Evolutionary conservation across 2,329 filamentous ascomycete species (phyloP), one percentile per base, ranked within the genome.

Genomic region (Xylaria arbuscula): DNA sequence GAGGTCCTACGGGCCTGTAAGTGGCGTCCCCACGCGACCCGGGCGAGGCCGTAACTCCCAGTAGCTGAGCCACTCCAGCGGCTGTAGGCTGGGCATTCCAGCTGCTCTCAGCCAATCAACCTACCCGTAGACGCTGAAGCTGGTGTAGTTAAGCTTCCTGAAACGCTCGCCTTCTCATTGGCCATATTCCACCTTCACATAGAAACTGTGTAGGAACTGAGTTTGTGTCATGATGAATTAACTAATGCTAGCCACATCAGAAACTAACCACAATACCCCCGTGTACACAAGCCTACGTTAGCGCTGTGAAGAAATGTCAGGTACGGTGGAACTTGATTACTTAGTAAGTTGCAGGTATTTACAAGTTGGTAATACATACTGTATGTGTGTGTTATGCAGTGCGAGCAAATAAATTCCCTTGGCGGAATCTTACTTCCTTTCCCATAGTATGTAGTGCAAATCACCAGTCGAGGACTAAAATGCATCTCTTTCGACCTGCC

Each of bases 81-180:
- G 62, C 13, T 70, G 59, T 56, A 53, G 36, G 56, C 40, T 64
- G 28, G 17, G 38, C 6, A 40, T n/a, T 15, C n/a, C 50, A 51
- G 54, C 34, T 17, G 22, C 24, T 70, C 61, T 38, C 40, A 53
- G 57, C 71, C 71, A 72, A 73, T 70, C 71, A 72, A 66, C 32
- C 32, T 24, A 38, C 32, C 15, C 22, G 3, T 65, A 68, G 57
- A 62, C 64, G 63, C 62, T 59, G 56, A 66, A 59, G 13, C 56
- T 53, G 24, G 13, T 51, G 24, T 51, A 51, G 24, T 51, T 10
- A 61, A 64, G 53, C 22, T 51, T 61, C 51, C 32, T 45, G 45
- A 45, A n/a, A 42, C 51, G 17, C 28, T 51, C 34, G 50, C 42
- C 40, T 42, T 38, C 48, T 28, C 50, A 54, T 34, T 45, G 40